Percentiles rank a stretch among this genome's conserved stretches.
phyloP scores from a whole-genome alignment of 106 monocot genomes.

The Dendrobium officinale region DNA sequence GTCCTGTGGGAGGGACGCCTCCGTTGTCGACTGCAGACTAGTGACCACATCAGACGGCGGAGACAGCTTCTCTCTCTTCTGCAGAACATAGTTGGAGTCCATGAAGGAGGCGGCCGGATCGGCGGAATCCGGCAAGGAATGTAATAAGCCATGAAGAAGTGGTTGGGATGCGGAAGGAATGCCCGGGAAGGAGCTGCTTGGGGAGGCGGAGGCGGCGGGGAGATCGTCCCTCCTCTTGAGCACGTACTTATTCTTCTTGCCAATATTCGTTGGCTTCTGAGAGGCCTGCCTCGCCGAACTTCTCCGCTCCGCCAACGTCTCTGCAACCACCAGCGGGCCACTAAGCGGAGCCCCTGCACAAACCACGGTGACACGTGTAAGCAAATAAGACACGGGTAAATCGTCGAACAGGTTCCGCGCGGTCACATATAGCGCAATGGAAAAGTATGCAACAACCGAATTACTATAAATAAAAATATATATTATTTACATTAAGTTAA shows the following conservation, averaged over 20 bases:
- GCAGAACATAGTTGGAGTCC: conserved; percentile 2
- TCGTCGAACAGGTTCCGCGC: background rate
- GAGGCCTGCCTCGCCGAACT: background rate
- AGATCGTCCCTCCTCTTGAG: conserved; percentile 18
- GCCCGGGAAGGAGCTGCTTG: background rate
- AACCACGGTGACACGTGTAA: background rate
- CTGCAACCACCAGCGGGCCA: conserved; percentile 11
- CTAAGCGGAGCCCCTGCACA: conserved; percentile 11
- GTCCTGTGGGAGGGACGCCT: background rate
- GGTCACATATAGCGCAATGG: too few relatives aligned
- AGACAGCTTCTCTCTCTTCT: conserved; percentile 6
- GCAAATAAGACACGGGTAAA: background rate
- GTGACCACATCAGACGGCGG: background rate
- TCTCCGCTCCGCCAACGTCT: background rate
- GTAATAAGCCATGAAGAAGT: background rate
- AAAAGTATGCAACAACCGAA: too few relatives aligned
- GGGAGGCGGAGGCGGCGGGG: background rate
- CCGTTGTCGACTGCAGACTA: background rate
- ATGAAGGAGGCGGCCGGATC: background rate
- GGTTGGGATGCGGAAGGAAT: conserved; percentile 1
- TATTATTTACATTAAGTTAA: too few relatives aligned
- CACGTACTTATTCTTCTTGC: conserved; percentile 22
- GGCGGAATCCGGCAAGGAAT: background rate
- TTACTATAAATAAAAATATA: too few relatives aligned
- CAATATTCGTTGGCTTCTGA: background rate